Base-by-base conservation (phyloP, 2,329 filamentous ascomycete genomes). In the Claviceps sp. region DNA sequence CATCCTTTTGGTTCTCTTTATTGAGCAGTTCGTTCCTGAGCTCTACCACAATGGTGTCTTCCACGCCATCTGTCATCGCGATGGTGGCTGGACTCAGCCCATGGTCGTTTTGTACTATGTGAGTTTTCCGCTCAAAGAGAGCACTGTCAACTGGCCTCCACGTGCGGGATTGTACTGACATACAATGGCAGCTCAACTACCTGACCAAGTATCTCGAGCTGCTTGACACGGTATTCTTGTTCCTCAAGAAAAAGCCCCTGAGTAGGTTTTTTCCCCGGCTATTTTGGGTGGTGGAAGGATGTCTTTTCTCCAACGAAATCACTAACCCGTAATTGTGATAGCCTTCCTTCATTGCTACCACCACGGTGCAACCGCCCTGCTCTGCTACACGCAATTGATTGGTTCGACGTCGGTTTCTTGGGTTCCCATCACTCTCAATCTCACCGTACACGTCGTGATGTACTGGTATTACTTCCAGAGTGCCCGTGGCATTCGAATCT, bases 401-500 rank as follows among this genome's bases (percentile, higher is more conserved):
- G 91, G 91, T 60, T 81, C 87, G 65, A 97, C 91, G 46, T 80
- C 91, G 44, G 91, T 97, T 53, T 95, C 90, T 55, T 97, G 91
- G 91, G 88, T 95, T 52, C 84, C 85, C 56, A 97, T 97, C 67
- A 85, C 82, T 51, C 81, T 97, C 62, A 97, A 97, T 79, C 74
- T 97, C 65, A 82, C 81, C 57, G 91, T 97, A 52, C 91, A 97
- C 73, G 91, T 97, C 54, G 86, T 96, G 67, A 97, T 97, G 91
- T 97, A 97, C 84, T 96, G 90, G 90, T 97, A 97, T 83, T 97
- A 97, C 81, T 97, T 97, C 84, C 91, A 97, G 79, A 91, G 88
- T 65, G 90, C 91, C 52, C 89, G 91, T 61, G 93, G 93, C 61
- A 82, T 97, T 70, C 85, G 84, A 64, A 93, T 96, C 72, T 96